phyloP scores from a whole-genome alignment of 2,329 filamentous ascomycete species.

The Talaromyces marneffei region DNA sequence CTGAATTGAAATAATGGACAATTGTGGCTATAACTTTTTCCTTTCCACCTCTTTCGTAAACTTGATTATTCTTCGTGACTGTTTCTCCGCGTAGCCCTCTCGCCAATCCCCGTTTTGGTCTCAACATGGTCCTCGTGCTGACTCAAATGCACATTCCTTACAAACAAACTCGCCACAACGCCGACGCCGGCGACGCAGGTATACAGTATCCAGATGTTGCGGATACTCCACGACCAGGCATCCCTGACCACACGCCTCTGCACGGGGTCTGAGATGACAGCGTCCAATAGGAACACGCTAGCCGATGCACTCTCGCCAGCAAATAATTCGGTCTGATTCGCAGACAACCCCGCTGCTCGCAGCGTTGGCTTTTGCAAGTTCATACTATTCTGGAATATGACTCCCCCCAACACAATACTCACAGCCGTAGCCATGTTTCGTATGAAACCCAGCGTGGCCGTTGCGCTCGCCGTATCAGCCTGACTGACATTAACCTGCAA shows the following conservation, averaged over 20 bases:
- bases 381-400: slow-evolving; percentile 65
- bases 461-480: slow-evolving; percentile 47
- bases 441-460: slow-evolving; percentile 50
- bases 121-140: slow-evolving; percentile 43
- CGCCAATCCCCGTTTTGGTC: slow-evolving; percentile 45
- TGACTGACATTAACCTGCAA: slow-evolving; percentile 50
- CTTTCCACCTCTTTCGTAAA: neutral
- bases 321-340: slow-evolving; percentile 22
- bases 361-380: slow-evolving; percentile 51
- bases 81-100: slow-evolving; percentile 14
- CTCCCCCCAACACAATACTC: slow-evolving; percentile 67
- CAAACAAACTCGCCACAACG: slow-evolving; percentile 40
- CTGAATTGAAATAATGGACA: neutral
- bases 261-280: slow-evolving; percentile 25
- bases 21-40: neutral
- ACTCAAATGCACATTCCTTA: slow-evolving; percentile 42
- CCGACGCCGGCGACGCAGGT: slow-evolving; percentile 39
- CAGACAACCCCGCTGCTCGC: slow-evolving; percentile 46
- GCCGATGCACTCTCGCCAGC: slow-evolving; percentile 43
- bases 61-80: neutral
- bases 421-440: slow-evolving; percentile 64
- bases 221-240: slow-evolving; percentile 46
- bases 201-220: slow-evolving; percentile 47
- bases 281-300: slow-evolving; percentile 34
- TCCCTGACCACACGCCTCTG: slow-evolving; percentile 38